Evolutionary conservation across 441 rosid genomes (phyloP), one percentile per base, ranked within the genome.

Genomic region (Jatropha multifida): DNA sequence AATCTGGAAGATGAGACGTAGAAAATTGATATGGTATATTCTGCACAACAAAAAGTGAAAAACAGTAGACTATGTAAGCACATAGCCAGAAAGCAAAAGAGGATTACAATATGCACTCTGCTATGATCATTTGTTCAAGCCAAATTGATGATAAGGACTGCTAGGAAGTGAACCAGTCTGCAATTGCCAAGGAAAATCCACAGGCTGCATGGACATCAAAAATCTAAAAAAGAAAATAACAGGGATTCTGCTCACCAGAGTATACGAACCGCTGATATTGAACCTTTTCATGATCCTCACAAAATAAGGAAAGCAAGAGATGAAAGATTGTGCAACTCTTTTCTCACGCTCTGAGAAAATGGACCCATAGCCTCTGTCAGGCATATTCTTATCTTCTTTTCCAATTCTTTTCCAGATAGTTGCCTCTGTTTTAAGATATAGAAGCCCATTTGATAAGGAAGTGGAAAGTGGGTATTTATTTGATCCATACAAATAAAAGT

Each of bases 211-310:
- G 56, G 55, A 37, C n/a, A 61, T 56, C 59, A 52, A 26, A 66
- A 54, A 66, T 49, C 27, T 75, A 73, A 11, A 11, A 51, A 11
- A 20, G 59, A 6, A 68, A 73, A 76, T 60, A 13, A 8, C 44
- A 76, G 59, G 23, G 46, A 73, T 42, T 49, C 62, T 52, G 72
- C 87, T 81, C 79, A 87, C 93, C 86, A 87, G 84, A 44, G 91
- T 87, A 72, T 86, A 86, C 58, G 93, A 87, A 51, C 93, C 93
- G 68, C 90, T 76, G 71, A 87, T 54, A 62, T 89, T 89, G 83
- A 89, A 87, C 78, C 80, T 85, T 80, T 86, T 89, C 91, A 89
- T 89, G 72, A 81, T 81, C 79, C 93, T 84, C 76, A 87, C 91
- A 40, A 89, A 87, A 78, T 83, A 86, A 38, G 93, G 93, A 78